Evolutionary conservation across 2,329 filamentous ascomycete genomes (phyloP).

Genomic region (Clarireedia homoeocarpa): DNA sequence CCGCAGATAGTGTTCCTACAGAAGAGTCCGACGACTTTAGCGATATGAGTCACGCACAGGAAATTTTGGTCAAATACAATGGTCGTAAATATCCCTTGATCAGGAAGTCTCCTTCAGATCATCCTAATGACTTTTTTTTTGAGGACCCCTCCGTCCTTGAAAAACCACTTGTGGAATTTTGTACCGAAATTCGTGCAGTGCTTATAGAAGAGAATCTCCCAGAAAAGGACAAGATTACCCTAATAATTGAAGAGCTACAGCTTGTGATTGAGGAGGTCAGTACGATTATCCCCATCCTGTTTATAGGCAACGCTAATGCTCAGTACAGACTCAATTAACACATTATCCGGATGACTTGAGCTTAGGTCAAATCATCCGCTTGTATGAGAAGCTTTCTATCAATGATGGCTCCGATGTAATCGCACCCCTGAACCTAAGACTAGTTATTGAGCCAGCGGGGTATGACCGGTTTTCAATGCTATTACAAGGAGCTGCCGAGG

Average conservation of each 20-base stretch:
- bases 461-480: constrained; percentile 44
- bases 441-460: constrained; percentile 47
- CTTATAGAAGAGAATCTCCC: constrained; percentile 44
- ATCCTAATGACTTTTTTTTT: constrained; percentile 48
- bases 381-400: constrained; percentile 49
- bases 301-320: constrained; percentile 22
- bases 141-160: constrained; percentile 47
- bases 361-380: constrained; percentile 48
- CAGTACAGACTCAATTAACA: constrained; percentile 36
- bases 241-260: constrained; percentile 46
- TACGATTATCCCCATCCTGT: constrained; percentile 5
- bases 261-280: constrained; percentile 51
- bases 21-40: background rate
- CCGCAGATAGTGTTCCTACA: background rate
- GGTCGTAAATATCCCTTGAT: constrained; percentile 6
- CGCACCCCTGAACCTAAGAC: constrained; percentile 49
- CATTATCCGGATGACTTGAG: constrained; percentile 39
- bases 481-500: constrained; percentile 42
- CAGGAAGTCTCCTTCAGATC: constrained; percentile 28
- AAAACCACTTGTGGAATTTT: constrained; percentile 44
- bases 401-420: constrained; percentile 48
- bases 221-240: constrained; percentile 48
- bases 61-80: constrained; percentile 7
- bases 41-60: background rate
- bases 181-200: constrained; percentile 46